Conservation (phyloP, 1,139 yeast genomes). For the Yamadazyma dushanensis region DNA sequence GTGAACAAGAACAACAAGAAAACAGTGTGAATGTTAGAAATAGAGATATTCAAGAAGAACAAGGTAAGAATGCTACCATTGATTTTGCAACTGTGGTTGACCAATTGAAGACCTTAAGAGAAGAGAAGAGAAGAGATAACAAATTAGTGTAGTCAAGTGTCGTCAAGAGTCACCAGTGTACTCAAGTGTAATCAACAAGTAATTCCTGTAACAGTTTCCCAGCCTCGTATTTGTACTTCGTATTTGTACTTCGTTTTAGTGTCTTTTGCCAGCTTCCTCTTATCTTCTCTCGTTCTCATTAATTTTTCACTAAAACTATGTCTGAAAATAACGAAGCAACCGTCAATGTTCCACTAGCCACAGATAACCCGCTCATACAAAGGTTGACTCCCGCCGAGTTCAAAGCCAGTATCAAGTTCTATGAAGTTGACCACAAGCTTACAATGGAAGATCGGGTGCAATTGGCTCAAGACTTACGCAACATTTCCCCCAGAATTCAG, state of each 20-base stretch:
- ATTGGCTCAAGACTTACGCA: constrained; percentile 30
- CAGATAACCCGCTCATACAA: constrained; percentile 28
- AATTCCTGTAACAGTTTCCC: too few relatives aligned
- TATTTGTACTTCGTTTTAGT: too few relatives aligned
- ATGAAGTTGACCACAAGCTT: constrained; percentile 43
- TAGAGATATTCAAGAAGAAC: constrained; percentile 81
- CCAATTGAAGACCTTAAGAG: constrained; percentile 64
- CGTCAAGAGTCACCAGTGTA: too few relatives aligned
- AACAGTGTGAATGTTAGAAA: constrained; percentile 86
- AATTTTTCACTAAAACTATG: not conserved
- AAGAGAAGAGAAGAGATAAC: constrained; percentile 70
- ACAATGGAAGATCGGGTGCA: constrained; percentile 30
- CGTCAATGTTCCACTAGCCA: constrained; percentile 4
- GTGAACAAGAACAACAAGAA: constrained; percentile 83
- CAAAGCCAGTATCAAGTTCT: constrained; percentile 39
- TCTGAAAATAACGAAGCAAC: constrained; percentile 2
- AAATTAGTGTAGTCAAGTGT: constrained; percentile 38
- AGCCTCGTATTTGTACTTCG: too few relatives aligned
- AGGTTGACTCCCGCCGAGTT: constrained; percentile 36
- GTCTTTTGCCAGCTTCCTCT: too few relatives aligned
- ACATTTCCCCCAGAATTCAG: constrained; percentile 27
- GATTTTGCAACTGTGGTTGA: constrained; percentile 66
- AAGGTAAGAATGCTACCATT: constrained; percentile 85
- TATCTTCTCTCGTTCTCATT: not conserved
- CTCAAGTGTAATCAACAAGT: too few relatives aligned